Percentiles rank a stretch among this genome's conserved stretches.
These are phyloP conservation scores for Cadophora sp. DNA, from an alignment of 2,329 filamentous ascomycete genomes.

Conservation along the genomic window DNA sequence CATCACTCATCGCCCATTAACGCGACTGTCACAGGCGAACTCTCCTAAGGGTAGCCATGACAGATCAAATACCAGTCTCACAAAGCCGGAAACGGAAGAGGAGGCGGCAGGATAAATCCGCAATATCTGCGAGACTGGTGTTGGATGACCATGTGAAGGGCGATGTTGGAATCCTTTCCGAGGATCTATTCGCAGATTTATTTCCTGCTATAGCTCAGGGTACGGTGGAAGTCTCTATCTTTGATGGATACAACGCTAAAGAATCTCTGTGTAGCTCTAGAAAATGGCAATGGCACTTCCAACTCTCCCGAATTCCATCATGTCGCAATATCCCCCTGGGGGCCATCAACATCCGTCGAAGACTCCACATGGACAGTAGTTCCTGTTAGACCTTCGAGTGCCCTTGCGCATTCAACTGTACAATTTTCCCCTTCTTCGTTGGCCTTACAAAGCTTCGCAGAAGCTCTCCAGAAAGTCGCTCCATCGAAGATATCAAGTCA, in stretches of 20 bases:
- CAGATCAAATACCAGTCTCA: conserved; percentile 33
- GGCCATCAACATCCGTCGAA: conserved; percentile 61
- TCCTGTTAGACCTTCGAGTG: conserved; percentile 69
- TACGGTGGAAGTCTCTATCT: conserved; percentile 39
- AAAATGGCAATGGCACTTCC: conserved; percentile 36
- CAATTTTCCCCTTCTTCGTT: conserved; percentile 77
- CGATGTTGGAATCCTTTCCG: conserved; percentile 84
- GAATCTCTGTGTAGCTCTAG: conserved; percentile 30
- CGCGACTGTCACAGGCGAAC: conserved; percentile 21
- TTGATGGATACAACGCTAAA: conserved; percentile 19
- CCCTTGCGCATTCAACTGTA: conserved; percentile 77
- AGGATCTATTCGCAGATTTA: conserved; percentile 83
- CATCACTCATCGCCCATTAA: conserved; percentile 30
- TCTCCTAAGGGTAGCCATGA: conserved; percentile 26
- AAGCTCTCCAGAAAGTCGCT: conserved; percentile 73
- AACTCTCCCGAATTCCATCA: conserved; percentile 57
- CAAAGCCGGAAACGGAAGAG: conserved; percentile 52
- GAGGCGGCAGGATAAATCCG: conserved; percentile 71
- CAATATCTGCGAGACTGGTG: conserved; percentile 80
- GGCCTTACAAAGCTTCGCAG: conserved; percentile 80
- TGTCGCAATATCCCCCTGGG: conserved; percentile 78
- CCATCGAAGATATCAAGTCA: conserved; percentile 77
- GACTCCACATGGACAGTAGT: conserved; percentile 84
- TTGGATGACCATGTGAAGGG: conserved; percentile 86
- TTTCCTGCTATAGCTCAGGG: conserved; percentile 68